Evolutionary conservation across 441 rosid genomes (phyloP), one percentile per base, ranked within the genome.

Genomic region (Croton laevigatus): DNA sequence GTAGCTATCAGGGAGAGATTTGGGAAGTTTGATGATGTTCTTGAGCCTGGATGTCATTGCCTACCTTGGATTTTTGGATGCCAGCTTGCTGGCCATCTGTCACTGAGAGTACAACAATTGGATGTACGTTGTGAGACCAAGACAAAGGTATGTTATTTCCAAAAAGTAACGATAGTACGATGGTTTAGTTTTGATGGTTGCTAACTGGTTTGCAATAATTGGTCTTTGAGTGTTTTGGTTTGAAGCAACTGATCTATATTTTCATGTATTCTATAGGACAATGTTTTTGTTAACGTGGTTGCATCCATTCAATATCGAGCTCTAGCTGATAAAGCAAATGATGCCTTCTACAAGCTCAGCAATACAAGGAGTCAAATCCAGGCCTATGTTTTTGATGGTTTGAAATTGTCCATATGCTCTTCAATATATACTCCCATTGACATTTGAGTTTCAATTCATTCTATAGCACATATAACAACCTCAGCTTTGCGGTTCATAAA

Each of bases 21-120:
- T 76, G 98, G 98, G 66, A 93, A 78, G 76, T 93, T 88, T 66
- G 92, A 87, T 42, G 85, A 83, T 1, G 92, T 89, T 68, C 95
- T 91, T 66, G 86, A 87, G 59, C 95, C 98, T 63, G 98, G 95
- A 60, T 89, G 92, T 73, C 95, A 90, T 54, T 93, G 89, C 76
- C 70, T 91, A 62, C 97, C 98, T 22, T 93, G 97, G 97, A 78
- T 85, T 62, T 66, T 89, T 8, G 97, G 98, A 6, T 82, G 88
- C 53, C 94, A 87, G 79, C 20, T 87, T 10, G 89, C 95, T 49
- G 96, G 97, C 59, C 81, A 78, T 37, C 88, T 93, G 37, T 76
- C 98, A 0, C 75, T 93, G 54, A 87, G 98, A 72, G 81, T 93
- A 78, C 94, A 91, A 72, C 97, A 85, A 72, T 68, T 88, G 78